Base-by-base conservation (phyloP, 495 filamentous ascomycete genomes). In the Peziza echinospora region DNA sequence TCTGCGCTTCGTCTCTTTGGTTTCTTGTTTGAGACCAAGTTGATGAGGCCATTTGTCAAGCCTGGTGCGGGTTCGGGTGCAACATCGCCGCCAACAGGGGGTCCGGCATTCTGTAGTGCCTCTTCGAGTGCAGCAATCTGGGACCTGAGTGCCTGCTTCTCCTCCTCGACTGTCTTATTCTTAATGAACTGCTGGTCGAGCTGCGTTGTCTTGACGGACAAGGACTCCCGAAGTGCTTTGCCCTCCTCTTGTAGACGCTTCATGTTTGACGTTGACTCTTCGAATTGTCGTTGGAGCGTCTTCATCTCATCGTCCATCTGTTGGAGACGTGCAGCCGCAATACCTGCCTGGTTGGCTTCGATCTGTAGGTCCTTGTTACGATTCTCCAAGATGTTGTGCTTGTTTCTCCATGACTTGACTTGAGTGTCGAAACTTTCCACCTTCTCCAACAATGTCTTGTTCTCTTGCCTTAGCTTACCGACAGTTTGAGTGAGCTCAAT, bases 331-430 rank as follows among this genome's bases (percentile, higher is more conserved):
- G 91, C 91, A 34, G 84, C 82, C 21, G 78, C 82, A 51, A 94
- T 94, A 65, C 91, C 89, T 44, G 85, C 89, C 66, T 96, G 86
- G 62, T 97, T 97, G 44, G 89, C 89, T 63, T 99, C 91, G 5
- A 75, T 72, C 63, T 96, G 91, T 30, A 99, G 75, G 59, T 94
- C 89, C 65, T 86, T 93, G 34, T 84, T 76, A 21, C 85, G 72
- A 47, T 75, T 76, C 63, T 97, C 89, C 53, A 97, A 71, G n/a
- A 78, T 76, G 54, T 83, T 92, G 64, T 93, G 85, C 47, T 85
- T 75, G 49, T 69, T 81, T 63, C 85, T 80, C 84, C 84, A 94
- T 43, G 81, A 93, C 60, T 86, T 85, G 62, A 99, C 71, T 60
- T 99, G 89, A 49, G 73, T 77, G 61, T 96, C 86, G 67, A 94